These are phyloP conservation scores for Gymnopilus dilepis DNA, from an alignment of 768 basidiomycete genomes.

Conservation along the genomic window DNA sequence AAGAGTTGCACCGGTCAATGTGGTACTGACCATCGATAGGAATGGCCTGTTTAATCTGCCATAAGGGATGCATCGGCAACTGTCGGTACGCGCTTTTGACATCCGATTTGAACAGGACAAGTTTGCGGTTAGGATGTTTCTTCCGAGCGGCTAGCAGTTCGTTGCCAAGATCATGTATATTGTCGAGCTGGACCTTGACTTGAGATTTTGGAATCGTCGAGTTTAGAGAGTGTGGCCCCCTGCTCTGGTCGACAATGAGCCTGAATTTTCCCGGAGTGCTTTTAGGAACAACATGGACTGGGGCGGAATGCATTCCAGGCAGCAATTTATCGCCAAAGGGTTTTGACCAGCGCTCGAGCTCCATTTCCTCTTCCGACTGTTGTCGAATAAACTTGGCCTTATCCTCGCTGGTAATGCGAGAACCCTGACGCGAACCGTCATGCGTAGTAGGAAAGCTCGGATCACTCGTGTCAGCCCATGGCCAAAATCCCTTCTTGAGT, in stretches of 20 bases:
- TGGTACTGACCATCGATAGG: constrained; percentile 30
- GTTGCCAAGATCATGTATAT: constrained; percentile 35
- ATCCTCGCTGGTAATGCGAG: constrained; percentile 19
- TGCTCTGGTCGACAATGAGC: constrained; percentile 45
- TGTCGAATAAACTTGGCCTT: constrained; percentile 31
- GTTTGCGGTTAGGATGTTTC: constrained; percentile 14
- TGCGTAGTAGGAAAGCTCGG: constrained; percentile 26
- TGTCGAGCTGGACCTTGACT: constrained; percentile 38
- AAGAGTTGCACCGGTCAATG: constrained; percentile 39
- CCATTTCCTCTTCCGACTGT: constrained; percentile 33
- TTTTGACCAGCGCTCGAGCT: constrained; percentile 30
- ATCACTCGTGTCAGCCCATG: constrained; percentile 35
- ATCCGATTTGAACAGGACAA: constrained; percentile 43
- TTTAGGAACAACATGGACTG: constrained; percentile 45
- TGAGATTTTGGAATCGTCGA: constrained; percentile 33
- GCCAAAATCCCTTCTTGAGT: constrained; percentile 51
- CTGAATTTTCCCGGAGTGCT: constrained; percentile 36
- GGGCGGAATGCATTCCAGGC: constrained; percentile 49
- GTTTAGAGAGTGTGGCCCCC: constrained; percentile 40
- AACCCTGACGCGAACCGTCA: constrained; percentile 28
- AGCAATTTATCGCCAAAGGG: constrained; percentile 40
- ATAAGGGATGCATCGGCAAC: constrained; percentile 36
- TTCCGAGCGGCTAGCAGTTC: constrained; percentile 20
- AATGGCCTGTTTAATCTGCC: constrained; percentile 40
- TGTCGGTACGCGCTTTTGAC: constrained; percentile 39